Evolutionary conservation across 495 filamentous ascomycete species (phyloP), one percentile per base, ranked within the genome.

Genomic region (Podospora fimiseda): DNA sequence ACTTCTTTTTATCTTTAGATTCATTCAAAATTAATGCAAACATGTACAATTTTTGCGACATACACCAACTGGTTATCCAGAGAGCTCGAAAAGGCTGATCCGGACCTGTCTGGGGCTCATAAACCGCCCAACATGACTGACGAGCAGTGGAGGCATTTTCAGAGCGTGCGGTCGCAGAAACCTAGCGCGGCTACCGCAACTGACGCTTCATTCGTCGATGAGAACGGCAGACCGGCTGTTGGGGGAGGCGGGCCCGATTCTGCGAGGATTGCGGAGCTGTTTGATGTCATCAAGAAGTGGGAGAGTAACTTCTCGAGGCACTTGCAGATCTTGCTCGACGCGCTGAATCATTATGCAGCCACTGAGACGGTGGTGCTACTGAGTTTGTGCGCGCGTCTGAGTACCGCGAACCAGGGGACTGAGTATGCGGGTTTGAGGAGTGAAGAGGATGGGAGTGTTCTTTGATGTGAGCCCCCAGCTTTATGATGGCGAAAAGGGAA

Each of bases 341-440:
- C 88, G 43, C 70, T 98, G 60, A 96, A 97, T 58, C 95, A 97
- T 67, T 95, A 95, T 58, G 93, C 93, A 1, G 92, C 91, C 0
- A 98, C 93, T 2, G 93, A 98, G 72, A 97, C 93, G 57, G 93
- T 96, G 23, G 93, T 95, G 20, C 71, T 97, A 53, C 69, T 96
- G 52, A 88, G 92, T 52, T 74, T 98, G 5, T 91, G 88, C 66
- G 87, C 88, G 22, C 67, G 87, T 56, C 61, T 91, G 61, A 86
- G 84, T 53, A 87, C 82, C 38, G 88, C 85, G 33, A 86, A 81
- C 51, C 85, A 88, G 56, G 86, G 86, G 23, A 78, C 74, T 8
- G 79, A 80, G 57, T 78, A 69, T 55, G 70, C 71, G 9, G 79
- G 79, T 21, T 33, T 78, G 50, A 64, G 68, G 52, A 61, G 55